A percentile compares a stretch with the other conserved stretches of the same genome.
Evolutionary conservation across 2,329 filamentous ascomycete genomes (phyloP).

Genomic region (Beauveria scarabaeidicola): DNA sequence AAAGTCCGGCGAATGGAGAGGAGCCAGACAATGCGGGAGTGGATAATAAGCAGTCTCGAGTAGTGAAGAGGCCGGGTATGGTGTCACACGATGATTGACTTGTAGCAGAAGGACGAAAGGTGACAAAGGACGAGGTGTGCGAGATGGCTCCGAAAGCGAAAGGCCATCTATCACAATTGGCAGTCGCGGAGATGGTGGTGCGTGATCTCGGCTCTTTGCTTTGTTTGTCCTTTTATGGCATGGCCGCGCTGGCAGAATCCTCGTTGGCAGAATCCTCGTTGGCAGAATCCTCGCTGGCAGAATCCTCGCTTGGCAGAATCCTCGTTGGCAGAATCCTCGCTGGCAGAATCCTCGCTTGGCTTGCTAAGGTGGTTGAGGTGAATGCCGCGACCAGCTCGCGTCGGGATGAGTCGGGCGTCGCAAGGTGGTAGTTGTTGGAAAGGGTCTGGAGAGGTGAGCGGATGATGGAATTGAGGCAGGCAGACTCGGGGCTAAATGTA

Average conservation of each 20-base stretch:
- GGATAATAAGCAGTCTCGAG: background rate
- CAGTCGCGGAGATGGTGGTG: background rate
- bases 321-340: no score
- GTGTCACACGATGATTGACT: background rate
- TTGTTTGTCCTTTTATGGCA: conserved; percentile 1
- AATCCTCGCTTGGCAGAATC: no score
- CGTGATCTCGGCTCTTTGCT: background rate
- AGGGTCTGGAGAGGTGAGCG: background rate
- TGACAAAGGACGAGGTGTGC: background rate
- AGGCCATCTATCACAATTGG: background rate
- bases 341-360: background rate
- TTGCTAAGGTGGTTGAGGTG: background rate
- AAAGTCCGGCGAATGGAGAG: background rate
- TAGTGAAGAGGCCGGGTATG: background rate
- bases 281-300: no score
- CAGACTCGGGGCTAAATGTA: background rate
- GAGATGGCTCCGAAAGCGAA: background rate
- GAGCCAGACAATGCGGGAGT: background rate
- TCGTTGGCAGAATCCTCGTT: no score
- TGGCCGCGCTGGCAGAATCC: background rate
- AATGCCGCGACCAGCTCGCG: background rate
- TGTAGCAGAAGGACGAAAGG: background rate
- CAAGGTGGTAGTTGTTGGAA: background rate
- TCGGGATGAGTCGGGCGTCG: background rate
- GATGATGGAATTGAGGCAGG: background rate